A percentile compares a stretch with the other conserved stretches of the same genome.
Conservation (phyloP, 345 rosid genomes). For the Brassica napus region DNA sequence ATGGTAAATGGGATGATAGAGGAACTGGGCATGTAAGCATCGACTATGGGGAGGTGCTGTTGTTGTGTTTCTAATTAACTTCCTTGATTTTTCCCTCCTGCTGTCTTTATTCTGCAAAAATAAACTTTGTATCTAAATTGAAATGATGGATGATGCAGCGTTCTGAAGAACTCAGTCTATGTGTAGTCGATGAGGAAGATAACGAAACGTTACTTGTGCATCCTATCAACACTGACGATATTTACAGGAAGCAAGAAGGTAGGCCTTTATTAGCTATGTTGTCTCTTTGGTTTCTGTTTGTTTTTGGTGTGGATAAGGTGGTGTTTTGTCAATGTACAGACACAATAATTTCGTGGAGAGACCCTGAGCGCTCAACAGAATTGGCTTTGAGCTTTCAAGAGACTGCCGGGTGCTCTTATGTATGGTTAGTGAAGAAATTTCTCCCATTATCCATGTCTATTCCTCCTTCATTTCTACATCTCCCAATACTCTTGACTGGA, state of each 20-base stretch:
- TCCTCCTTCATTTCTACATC: not conserved
- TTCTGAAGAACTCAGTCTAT: conserved; percentile 83
- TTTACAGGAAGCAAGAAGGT: conserved; percentile 99
- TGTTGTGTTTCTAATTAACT: conserved; percentile 24
- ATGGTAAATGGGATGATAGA: conserved; percentile 99
- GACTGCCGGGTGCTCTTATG: conserved; percentile 84
- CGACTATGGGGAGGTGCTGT: conserved; percentile 84
- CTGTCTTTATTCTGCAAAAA: not conserved
- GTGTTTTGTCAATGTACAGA: conserved; percentile 49
- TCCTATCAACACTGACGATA: conserved; percentile 83
- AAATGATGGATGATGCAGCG: conserved; percentile 54
- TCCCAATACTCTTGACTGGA: conserved; percentile 4
- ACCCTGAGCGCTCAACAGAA: conserved; percentile 83
- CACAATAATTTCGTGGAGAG: conserved; percentile 98
- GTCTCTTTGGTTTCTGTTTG: not conserved
- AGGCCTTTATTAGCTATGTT: conserved; percentile 7
- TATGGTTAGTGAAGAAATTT: conserved; percentile 49
- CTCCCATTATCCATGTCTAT: not conserved
- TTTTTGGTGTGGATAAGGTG: conserved; percentile 13
- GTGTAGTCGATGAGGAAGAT: conserved; percentile 91
- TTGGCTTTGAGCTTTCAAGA: conserved; percentile 98
- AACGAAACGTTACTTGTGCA: conserved; percentile 86
- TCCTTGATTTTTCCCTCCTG: conserved; percentile 16
- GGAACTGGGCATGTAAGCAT: conserved; percentile 96
- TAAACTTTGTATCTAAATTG: conserved; percentile 2